Conservation (phyloP, 2,329 filamentous ascomycete species). For the Balansia obtecta region DNA sequence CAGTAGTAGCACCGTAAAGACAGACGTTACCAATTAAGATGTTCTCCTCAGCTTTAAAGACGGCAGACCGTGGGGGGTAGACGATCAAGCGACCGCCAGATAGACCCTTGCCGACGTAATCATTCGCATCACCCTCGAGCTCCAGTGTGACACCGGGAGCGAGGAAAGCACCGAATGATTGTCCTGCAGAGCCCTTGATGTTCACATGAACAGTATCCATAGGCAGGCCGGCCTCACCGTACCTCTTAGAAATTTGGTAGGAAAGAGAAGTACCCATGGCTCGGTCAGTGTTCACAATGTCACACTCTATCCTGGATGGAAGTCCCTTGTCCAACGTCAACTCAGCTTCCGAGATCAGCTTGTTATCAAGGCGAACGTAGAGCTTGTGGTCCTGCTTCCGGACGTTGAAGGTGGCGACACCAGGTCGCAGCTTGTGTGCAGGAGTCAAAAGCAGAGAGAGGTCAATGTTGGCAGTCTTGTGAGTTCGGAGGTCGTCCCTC, state of each 20-base stretch:
- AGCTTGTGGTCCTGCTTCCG: conserved; percentile 95
- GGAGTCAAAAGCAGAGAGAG: conserved; percentile 86
- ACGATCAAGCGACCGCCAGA: conserved; percentile 88
- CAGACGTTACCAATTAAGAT: conserved; percentile 89
- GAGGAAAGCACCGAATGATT: conserved; percentile 91
- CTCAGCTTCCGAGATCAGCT: conserved; percentile 91
- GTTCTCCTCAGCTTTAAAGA: conserved; percentile 95
- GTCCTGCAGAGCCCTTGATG: conserved; percentile 89
- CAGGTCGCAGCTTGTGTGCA: conserved; percentile 88
- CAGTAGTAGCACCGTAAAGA: conserved; percentile 83
- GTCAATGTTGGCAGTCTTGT: conserved; percentile 88
- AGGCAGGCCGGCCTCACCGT: conserved; percentile 78
- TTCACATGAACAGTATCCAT: conserved; percentile 93
- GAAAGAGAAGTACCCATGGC: conserved; percentile 87
- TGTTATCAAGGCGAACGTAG: conserved; percentile 89
- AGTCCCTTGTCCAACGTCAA: conserved; percentile 88
- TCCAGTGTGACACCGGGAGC: conserved; percentile 89
- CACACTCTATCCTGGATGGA: conserved; percentile 85
- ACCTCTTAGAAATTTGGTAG: conserved; percentile 89
- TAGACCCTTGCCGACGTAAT: conserved; percentile 92
- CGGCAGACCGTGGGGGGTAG: conserved; percentile 79
- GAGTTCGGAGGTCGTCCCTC: conserved; percentile 74
- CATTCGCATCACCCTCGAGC: conserved; percentile 89
- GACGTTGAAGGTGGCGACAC: conserved; percentile 93
- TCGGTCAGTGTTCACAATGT: conserved; percentile 93